Percentiles rank a stretch among this genome's conserved stretches.
These are phyloP conservation scores for Hordeum pubiflorum DNA, from an alignment of 202 grass and related monocot genomes.

Conservation along the genomic window DNA sequence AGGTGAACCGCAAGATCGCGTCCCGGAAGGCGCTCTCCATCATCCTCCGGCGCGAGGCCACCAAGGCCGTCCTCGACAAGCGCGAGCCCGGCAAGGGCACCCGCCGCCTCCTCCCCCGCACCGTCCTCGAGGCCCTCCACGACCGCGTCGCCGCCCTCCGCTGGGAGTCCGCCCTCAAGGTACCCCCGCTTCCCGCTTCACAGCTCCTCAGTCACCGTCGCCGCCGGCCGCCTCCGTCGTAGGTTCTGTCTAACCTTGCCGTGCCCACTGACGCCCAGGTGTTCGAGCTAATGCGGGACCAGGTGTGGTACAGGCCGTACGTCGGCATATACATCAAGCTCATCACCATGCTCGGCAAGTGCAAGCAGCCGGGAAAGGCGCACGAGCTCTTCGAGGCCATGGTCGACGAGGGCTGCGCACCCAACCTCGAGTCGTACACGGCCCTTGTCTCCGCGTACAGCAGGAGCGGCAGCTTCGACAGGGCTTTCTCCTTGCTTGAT, in stretches of 20 bases:
- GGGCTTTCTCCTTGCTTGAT: slow-evolving; percentile 67
- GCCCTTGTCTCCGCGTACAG: slow-evolving; percentile 83
- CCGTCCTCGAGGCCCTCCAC: slow-evolving; percentile 86
- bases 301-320: slow-evolving; percentile 91
- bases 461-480: slow-evolving; percentile 62
- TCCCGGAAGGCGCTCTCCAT: slow-evolving; percentile 78
- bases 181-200: not conserved
- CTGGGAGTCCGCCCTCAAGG: slow-evolving; percentile 95
- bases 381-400: slow-evolving; percentile 80
- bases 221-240: not conserved
- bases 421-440: slow-evolving; percentile 77
- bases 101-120: slow-evolving; percentile 72
- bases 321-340: slow-evolving; percentile 82
- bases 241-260: not conserved
- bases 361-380: slow-evolving; percentile 75
- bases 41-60: slow-evolving; percentile 83
- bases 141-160: slow-evolving; percentile 66
- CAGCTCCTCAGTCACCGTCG: not conserved
- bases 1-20: slow-evolving; percentile 81
- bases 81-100: slow-evolving; percentile 58
- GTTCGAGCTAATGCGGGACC: slow-evolving; percentile 83
- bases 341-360: slow-evolving; percentile 93
- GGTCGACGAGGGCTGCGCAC: slow-evolving; percentile 72
- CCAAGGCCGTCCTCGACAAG: slow-evolving; percentile 87
- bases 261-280: slow-evolving; percentile 36